Evolutionary conservation across 164 flowering plant genomes (phyloP), one percentile per base, ranked within the genome.

Genomic region (Umbellularia californica): DNA sequence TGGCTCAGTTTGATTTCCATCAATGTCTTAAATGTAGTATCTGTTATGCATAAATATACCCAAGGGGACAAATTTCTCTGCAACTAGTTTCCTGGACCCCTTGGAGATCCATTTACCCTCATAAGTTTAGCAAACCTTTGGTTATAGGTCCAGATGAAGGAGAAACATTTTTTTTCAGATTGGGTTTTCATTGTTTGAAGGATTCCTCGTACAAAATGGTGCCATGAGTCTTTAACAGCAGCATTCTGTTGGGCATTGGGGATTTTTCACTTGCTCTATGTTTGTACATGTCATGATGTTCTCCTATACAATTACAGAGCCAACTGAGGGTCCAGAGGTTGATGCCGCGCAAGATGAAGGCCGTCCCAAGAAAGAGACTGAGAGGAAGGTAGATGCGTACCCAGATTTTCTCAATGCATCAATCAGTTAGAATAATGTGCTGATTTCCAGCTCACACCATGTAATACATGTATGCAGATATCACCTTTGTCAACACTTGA

Each of bases 401-500:
- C 20, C 51, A 20, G 3, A 65, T 72, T 69, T 75, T 10, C 7
- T 33, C 24, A 17, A 23, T 13, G 33, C n/a, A 63, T 41, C 1
- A 51, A 17, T 28, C 55, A 64, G n/a, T 2, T 50, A 17, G 25
- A 55, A 7, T 68, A 71, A 58, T 52, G 24, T 17, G 47, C 25
- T 71, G 69, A 35, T 72, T n/a, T 50, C 70, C 66, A 35, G 65
- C 81, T 85, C 33, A 85, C 69, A 30, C 30, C 47, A 6, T 41
- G 20, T 22, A 50, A 67, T 72, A 25, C 11, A 50, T 75, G 11
- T 73, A 27, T 83, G 89, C 95, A 96, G 99, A 41, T 92, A 70
- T 91, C 94, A 35, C 98, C 93, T 74, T 78, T 89, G 55, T 87
- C 99, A 74, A 96, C 98, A 30, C 79, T 96, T 79, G 98, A 96